phyloP scores from a whole-genome alignment of 2,329 filamentous ascomycete species.

The Fusarium hainanense region DNA sequence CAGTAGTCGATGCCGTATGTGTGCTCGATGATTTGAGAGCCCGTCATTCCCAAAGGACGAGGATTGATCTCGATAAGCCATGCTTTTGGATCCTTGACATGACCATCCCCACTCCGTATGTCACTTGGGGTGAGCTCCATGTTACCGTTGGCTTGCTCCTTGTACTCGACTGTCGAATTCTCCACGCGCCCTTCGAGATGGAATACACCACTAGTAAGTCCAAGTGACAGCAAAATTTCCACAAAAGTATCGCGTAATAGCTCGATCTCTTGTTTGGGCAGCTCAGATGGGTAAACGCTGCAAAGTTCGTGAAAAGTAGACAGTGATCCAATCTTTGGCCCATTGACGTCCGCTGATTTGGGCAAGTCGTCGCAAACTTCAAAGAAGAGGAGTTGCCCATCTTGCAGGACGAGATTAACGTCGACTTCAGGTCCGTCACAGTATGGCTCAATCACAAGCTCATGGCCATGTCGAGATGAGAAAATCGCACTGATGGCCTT shows the following conservation, averaged over 20 bases:
- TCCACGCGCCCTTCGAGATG: slow-evolving; percentile 31
- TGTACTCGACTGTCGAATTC: slow-evolving; percentile 18
- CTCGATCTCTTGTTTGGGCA: slow-evolving; percentile 17
- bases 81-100: neutral
- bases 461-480: slow-evolving; percentile 4
- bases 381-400: slow-evolving; percentile 38
- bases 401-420: slow-evolving; percentile 35
- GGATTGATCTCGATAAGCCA: slow-evolving; percentile 37
- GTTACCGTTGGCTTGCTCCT: neutral
- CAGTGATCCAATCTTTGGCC: neutral
- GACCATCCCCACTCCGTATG: neutral
- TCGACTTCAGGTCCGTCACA: slow-evolving; percentile 39
- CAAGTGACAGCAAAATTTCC: slow-evolving; percentile 15
- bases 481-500: slow-evolving; percentile 14
- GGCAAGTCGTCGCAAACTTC: slow-evolving; percentile 37
- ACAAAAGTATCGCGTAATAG: slow-evolving; percentile 20
- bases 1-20: slow-evolving; percentile 37
- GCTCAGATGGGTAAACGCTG: slow-evolving; percentile 2
- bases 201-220: slow-evolving; percentile 22
- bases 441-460: slow-evolving; percentile 36
- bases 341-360: slow-evolving; percentile 24
- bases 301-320: slow-evolving; percentile 6
- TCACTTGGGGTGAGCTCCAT: neutral
- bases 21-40: slow-evolving; percentile 15
- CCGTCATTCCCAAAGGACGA: slow-evolving; percentile 30